Base-by-base conservation (phyloP, 1,284 basidiomycete species). In the Mycena sp. region DNA sequence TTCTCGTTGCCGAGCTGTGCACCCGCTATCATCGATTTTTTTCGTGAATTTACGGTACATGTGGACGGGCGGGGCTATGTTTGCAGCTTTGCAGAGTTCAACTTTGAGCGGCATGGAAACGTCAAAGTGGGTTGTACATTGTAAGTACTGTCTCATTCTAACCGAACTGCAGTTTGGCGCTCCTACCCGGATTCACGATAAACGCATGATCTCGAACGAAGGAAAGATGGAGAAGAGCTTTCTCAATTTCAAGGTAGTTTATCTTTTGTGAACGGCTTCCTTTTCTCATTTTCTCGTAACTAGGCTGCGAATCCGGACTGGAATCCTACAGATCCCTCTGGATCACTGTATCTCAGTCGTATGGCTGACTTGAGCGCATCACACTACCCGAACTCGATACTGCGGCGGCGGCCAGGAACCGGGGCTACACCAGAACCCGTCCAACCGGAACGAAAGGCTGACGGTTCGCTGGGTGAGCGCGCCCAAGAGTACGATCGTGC, bases 161-260 rank as follows among this genome's bases (percentile, higher is more conserved):
- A 40, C 41, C 40, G 40, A 21, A 53, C 50, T 28, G 26, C 65
- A 93, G 89, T 94, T 93, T 71, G 94, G 93, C 28, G 94, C 91
- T 9, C 92, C 92, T 1, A 83, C 84, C 3, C 78, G 81, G 38
- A 84, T 83, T 19, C 80, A 81, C n/a, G 89, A 94, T 67, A 88
- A 89, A 71, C 85, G 87, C 55, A 88, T 92, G 81, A 81, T 92
- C 68, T 93, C 92, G 6, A 93, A 93, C 69, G 93, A 96, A 69
- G 93, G 94, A 57, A 98, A 99, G 84, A 98, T 99, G 95, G 97
- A 99, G 82, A 96, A 99, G 81, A 93, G 90, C 71, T 95, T 99
- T 78, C 80, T 99, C 37, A 96, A 95, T 72, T 99, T 99, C 85
- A 97, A 96, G 81, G 90, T 87, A 52, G 21, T 6, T 41, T 6